These are phyloP conservation scores for Pyricularia grisea DNA, from an alignment of 2,329 filamentous ascomycete genomes.

Conservation along the genomic window DNA sequence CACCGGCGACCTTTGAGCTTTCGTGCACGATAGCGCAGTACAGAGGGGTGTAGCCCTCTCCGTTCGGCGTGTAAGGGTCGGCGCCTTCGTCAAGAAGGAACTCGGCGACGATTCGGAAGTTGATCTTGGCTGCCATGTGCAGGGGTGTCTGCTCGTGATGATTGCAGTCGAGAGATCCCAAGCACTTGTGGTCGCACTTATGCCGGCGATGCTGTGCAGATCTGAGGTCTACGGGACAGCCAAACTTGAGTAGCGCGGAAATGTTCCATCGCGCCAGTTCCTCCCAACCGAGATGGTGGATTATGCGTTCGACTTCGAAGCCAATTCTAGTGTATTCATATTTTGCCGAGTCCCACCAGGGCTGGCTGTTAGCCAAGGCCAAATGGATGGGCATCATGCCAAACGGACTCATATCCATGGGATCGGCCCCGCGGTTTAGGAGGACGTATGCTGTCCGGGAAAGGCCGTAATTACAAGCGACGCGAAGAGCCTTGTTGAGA, in stretches of 20 bases:
- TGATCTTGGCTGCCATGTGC: conserved; percentile 1
- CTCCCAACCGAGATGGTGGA: not conserved
- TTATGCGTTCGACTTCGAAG: not conserved
- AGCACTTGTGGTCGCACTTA: conserved; percentile 1
- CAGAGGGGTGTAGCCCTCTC: conserved; percentile 3
- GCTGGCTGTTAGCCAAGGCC: not conserved
- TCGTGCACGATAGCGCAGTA: not conserved
- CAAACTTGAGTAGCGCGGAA: conserved; percentile 1
- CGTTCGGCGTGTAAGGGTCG: not conserved
- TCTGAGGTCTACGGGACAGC: not conserved
- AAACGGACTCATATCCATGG: not conserved
- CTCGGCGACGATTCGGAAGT: not conserved
- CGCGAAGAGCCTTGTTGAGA: not conserved
- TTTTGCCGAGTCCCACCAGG: not conserved
- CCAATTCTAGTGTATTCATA: not conserved
- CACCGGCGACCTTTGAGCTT: not conserved
- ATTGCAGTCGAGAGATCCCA: conserved; percentile 1
- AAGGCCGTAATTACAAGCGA: not conserved
- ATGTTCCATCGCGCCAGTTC: not conserved
- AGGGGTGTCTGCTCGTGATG: not conserved
- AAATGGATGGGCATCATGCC: not conserved
- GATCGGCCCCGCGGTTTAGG: not conserved
- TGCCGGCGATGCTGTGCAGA: not conserved
- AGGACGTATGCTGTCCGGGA: not conserved
- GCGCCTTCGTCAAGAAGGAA: not conserved